Percentiles rank a stretch among this genome's conserved stretches.
Evolutionary conservation across 2,329 filamentous ascomycete genomes (phyloP).

Genomic region (Fusarium sp.): DNA sequence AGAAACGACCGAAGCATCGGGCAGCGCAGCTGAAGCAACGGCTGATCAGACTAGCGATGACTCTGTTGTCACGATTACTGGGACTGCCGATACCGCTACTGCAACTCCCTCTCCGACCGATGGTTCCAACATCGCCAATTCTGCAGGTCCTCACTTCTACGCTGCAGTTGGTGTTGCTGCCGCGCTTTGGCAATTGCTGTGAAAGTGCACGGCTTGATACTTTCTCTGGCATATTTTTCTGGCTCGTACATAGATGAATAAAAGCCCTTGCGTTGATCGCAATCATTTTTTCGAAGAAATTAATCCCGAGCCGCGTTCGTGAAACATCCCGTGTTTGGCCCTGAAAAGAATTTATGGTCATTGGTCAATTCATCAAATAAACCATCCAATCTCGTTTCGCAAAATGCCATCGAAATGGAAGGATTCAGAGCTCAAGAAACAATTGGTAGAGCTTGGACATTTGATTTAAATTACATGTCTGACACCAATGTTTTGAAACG

Average conservation of each 20-base stretch:
- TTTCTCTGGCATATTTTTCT: background rate
- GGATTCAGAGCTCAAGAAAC: background rate
- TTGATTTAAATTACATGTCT: slow-evolving; percentile 5
- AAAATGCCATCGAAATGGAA: background rate
- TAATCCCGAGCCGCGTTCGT: background rate
- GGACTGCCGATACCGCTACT: background rate
- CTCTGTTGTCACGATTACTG: background rate
- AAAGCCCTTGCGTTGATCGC: background rate
- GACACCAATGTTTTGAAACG: slow-evolving; percentile 7
- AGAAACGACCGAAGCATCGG: background rate
- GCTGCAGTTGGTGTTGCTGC: background rate
- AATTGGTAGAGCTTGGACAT: background rate
- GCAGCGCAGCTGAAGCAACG: background rate
- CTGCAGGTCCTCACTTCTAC: background rate
- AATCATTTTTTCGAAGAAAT: background rate
- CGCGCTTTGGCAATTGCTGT: slow-evolving; percentile 18
- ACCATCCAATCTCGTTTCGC: background rate
- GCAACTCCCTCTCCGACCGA: background rate
- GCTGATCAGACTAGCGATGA: background rate
- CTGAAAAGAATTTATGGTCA: background rate
- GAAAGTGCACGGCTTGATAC: background rate
- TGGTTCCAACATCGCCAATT: slow-evolving; percentile 1
- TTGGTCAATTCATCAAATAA: background rate
- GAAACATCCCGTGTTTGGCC: background rate
- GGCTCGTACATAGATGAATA: background rate